Evolutionary conservation across 495 filamentous ascomycete species (phyloP), one percentile per base, ranked within the genome.

Genomic region (Penicillium manginii): DNA sequence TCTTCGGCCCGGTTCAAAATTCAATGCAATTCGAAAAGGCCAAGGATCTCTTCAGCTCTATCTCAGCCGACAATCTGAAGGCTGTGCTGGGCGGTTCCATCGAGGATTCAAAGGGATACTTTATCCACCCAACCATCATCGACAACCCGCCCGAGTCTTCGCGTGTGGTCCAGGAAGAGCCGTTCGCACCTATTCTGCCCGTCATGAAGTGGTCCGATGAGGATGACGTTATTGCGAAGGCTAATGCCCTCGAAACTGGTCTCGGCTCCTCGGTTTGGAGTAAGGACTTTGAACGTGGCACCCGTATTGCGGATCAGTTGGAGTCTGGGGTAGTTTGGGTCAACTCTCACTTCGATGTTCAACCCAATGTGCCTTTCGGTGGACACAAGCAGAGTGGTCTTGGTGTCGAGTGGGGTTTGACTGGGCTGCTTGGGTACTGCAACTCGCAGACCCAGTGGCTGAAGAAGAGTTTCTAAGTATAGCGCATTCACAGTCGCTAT

Each of bases 321-420:
- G 73, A 82, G 60, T 77, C 82, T 0, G 85, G 84, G 3, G 77
- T 64, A 26, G 82, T 87, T 22, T 87, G 79, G 79, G 80, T 86
- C 52, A 86, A 87, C 51, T 60, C 63, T 3, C 70, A 68, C 47
- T 79, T 81, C 68, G 76, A 78, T 58, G 69, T 75, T 4, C 70
- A 67, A 11, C 81, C 81, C 31, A 78, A 77, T 52, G 83, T 79
- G 1, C 81, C 80, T 55, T 91, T 89, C 64, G 79, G 73, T 17
- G 88, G 87, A n/a, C 80, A 84, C 66, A 88, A 89, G 77, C 77
- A 85, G 58, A 83, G 78, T 57, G 87, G 88, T 4, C 82, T 88
- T 52, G 87, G 87, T 4, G 81, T 81, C 23, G 87, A 89, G 68
- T 83, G 84, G 72, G 83, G 83, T 5, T 72, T 75, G 55, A 77